Percentiles rank a stretch among this genome's conserved stretches.
These are phyloP conservation scores for Pyrenophora tritici-repentis DNA, from an alignment of 2,329 filamentous ascomycete genomes.

Conservation along the genomic window DNA sequence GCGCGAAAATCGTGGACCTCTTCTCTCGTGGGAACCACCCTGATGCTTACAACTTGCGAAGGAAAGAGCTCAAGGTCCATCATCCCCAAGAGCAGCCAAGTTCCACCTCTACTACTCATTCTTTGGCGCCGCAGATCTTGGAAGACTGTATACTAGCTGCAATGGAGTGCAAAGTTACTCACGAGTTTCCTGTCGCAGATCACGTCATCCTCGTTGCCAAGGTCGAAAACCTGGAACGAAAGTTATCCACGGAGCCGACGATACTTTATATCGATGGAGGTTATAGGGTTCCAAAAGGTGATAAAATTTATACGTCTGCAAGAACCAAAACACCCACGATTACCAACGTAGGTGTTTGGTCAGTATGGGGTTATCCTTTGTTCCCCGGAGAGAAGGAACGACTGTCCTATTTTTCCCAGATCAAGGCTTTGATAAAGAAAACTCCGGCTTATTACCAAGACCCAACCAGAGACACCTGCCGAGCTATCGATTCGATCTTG, in stretches of 20 bases:
- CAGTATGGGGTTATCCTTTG: conserved; percentile 22
- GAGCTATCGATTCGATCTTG: conserved; percentile 13
- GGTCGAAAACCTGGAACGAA: conserved; percentile 31
- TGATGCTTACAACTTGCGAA: conserved; percentile 27
- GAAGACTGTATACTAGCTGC: conserved; percentile 28
- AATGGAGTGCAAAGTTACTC: conserved; percentile 44
- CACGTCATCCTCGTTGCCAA: conserved; percentile 55
- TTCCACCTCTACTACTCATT: conserved; percentile 3
- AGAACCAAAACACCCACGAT: background rate
- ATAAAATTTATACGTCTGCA: conserved; percentile 2
- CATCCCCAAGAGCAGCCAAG: conserved; percentile 7
- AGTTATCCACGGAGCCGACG: conserved; percentile 5
- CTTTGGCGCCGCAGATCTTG: conserved; percentile 23
- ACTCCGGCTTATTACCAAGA: conserved; percentile 9
- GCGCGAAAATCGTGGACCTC: conserved; percentile 35
- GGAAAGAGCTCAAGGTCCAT: conserved; percentile 7
- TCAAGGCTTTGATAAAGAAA: conserved; percentile 23
- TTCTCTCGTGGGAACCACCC: conserved; percentile 39
- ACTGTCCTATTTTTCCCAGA: conserved; percentile 16
- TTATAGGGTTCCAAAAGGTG: conserved; percentile 21
- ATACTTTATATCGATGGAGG: conserved; percentile 37
- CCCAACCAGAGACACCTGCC: background rate
- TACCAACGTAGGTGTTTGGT: background rate
- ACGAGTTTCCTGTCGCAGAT: conserved; percentile 51
- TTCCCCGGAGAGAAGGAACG: conserved; percentile 29